Evolutionary conservation across 352 stramenopile genomes (phyloP).

Genomic region (Phytopythium mirpurense): DNA sequence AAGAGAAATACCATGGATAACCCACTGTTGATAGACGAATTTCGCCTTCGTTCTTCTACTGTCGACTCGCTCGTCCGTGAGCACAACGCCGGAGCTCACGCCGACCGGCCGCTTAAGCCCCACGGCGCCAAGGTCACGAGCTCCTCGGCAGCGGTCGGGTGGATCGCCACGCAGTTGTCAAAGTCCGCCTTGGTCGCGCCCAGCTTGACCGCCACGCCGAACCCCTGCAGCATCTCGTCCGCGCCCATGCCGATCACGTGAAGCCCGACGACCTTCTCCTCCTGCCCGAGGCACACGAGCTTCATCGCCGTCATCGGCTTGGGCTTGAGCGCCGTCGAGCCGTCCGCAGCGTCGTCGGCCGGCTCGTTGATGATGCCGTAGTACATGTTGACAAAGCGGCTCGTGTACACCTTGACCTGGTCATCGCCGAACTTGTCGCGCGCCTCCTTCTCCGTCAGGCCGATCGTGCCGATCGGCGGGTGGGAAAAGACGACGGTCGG

Average conservation of each 20-base stretch:
- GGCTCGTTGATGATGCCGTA: conserved; percentile 88
- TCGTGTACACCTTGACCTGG: conserved; percentile 92
- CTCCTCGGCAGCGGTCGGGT: conserved; percentile 96
- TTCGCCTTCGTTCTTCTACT: no score
- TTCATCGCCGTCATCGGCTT: conserved; percentile 96
- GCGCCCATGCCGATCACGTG: conserved; percentile 94
- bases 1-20: background rate
- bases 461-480: conserved; percentile 93
- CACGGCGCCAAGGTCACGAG: conserved; percentile 93
- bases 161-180: conserved; percentile 94
- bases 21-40: background rate
- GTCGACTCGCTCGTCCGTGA: no score
- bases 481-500: conserved; percentile 96
- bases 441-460: conserved; percentile 90
- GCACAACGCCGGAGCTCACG: no score
- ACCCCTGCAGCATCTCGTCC: conserved; percentile 99
- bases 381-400: conserved; percentile 94
- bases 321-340: conserved; percentile 19
- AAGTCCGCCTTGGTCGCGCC: conserved; percentile 97
- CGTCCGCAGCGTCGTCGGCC: conserved; percentile 18
- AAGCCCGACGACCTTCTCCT: conserved; percentile 95
- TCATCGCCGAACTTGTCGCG: conserved; percentile 84
- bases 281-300: conserved; percentile 83
- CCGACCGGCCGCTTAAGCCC: conserved; percentile 39
- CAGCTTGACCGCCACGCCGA: conserved; percentile 98